Base-by-base conservation (phyloP, 1,139 yeast genomes). In the Lodderomyces theae region DNA sequence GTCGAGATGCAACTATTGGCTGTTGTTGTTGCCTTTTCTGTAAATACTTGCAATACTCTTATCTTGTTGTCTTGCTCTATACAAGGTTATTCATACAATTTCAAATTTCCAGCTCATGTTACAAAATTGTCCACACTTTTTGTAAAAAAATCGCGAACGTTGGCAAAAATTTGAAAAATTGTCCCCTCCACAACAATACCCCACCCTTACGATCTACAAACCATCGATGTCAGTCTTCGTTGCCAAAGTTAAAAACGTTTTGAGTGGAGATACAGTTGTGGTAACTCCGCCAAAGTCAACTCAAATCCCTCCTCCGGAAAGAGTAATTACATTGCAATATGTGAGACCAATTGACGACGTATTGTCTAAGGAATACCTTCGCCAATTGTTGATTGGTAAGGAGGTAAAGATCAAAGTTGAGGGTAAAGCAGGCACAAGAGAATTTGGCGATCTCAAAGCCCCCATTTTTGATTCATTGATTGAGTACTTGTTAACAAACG, bases 251-350 rank as follows among this genome's bases (percentile, higher is more conserved):
- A 84, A 84, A 57, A 74, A 80, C 39, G 87, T 85, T 19, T 60
- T 82, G 34, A 82, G 87, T 39, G 89, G 86, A 4, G 94, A 86
- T 63, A 80, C 90, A n/a, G 56, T 86, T 37, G 76, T 83, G 32
- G 72, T 86, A 48, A 71, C 73, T n/a, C 86, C 88, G 2, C 49
- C 74, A 34, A 72, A 72, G 45, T 55, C 71, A 29, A 48, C 65
- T 29, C 70, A 63, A 47, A 58, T 73, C 37, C 77, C 80, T 3
- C 60, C 61, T 30, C 79, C 77, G 8, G 94, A 85, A 59, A 69
- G 86, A 51, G 58, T 74, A 30, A 65, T 86, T 43, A 74, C 88
- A 2, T 74, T 85, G 50, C 83, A 86, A 7, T 74, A 77, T 51
- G 77, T 85, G 35, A 72, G 80, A 45, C 78, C 84, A 8, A 48